These are phyloP conservation scores for Stagonosporopsis rhizophila DNA, from an alignment of 2,329 filamentous ascomycete genomes.

Conservation along the genomic window DNA sequence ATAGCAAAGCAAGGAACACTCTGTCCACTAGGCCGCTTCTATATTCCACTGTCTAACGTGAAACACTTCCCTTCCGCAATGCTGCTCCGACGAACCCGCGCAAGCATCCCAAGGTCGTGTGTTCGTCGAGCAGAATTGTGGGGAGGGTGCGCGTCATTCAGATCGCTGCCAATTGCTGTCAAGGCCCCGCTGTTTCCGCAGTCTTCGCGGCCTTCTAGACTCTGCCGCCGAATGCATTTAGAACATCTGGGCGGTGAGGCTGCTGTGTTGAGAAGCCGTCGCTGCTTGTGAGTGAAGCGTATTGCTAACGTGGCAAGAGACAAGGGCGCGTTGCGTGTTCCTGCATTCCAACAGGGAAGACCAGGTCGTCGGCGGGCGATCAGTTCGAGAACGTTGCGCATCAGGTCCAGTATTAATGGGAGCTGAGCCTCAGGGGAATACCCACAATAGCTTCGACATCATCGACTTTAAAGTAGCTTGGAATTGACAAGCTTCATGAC, in stretches of 20 bases:
- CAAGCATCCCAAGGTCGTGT: slow-evolving; percentile 11
- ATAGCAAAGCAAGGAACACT: background rate
- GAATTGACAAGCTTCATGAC: background rate
- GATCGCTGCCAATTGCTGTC: slow-evolving; percentile 9
- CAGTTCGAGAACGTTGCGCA: slow-evolving; percentile 12
- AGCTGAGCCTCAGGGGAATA: slow-evolving; percentile 6
- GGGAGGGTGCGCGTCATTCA: slow-evolving; percentile 23
- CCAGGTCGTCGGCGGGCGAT: slow-evolving; percentile 13
- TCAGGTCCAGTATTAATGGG: slow-evolving; percentile 6
- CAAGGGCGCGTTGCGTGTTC: slow-evolving; percentile 18
- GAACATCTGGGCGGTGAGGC: slow-evolving; percentile 7
- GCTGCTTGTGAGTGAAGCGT: slow-evolving; percentile 7
- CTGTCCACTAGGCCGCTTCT: slow-evolving; percentile 4
- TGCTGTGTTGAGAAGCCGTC: slow-evolving; percentile 6
- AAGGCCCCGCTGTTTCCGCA: slow-evolving; percentile 10
- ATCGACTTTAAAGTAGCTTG: background rate
- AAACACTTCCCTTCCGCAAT: slow-evolving; percentile 7
- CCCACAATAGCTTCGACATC: background rate
- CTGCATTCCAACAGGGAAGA: slow-evolving; percentile 12
- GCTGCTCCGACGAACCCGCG: slow-evolving; percentile 10
- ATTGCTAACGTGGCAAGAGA: slow-evolving; percentile 5
- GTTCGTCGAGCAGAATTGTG: slow-evolving; percentile 10
- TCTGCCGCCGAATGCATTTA: slow-evolving; percentile 7
- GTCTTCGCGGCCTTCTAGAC: slow-evolving; percentile 17
- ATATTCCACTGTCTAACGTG: slow-evolving; percentile 4